Evolutionary conservation across 2,329 filamentous ascomycete species (phyloP).

Genomic region (Colletotrichum camelliae): DNA sequence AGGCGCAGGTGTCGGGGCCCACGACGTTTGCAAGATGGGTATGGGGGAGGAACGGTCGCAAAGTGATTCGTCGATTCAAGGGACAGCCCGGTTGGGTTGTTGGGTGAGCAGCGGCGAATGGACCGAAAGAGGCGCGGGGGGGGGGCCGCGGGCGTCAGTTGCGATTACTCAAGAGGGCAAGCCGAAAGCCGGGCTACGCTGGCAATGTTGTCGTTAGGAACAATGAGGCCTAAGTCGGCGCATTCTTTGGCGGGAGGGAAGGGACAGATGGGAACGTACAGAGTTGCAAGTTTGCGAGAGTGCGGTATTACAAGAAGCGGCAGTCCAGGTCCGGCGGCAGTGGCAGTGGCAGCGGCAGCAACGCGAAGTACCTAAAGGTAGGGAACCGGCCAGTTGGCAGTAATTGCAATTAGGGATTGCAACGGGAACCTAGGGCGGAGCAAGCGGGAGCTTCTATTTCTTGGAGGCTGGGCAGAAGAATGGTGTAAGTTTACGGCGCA

Average conservation of each 20-base stretch:
- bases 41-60: slow-evolving; percentile 15
- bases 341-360: not conserved
- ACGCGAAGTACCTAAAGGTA: not conserved
- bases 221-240: slow-evolving; percentile 8
- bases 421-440: not conserved
- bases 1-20: slow-evolving; percentile 13
- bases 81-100: slow-evolving; percentile 8
- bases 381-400: not conserved
- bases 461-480: not conserved
- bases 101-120: slow-evolving; percentile 3
- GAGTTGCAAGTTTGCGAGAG: not conserved
- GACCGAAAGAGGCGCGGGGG: slow-evolving; percentile 3
- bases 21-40: slow-evolving; percentile 20
- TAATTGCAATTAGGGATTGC: not conserved
- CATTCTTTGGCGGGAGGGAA: not conserved
- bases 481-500: slow-evolving; percentile 18
- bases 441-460: slow-evolving; percentile 14
- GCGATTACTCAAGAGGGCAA: not conserved
- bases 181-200: not conserved
- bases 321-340: not conserved
- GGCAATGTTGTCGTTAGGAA: slow-evolving; percentile 17
- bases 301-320: not conserved
- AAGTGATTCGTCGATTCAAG: slow-evolving; percentile 20
- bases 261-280: not conserved
- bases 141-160: not conserved